A percentile compares a stretch with the other conserved stretches of the same genome.
Evolutionary conservation across 164 flowering plant genomes (phyloP).

Genomic region (Saururus chinensis): DNA sequence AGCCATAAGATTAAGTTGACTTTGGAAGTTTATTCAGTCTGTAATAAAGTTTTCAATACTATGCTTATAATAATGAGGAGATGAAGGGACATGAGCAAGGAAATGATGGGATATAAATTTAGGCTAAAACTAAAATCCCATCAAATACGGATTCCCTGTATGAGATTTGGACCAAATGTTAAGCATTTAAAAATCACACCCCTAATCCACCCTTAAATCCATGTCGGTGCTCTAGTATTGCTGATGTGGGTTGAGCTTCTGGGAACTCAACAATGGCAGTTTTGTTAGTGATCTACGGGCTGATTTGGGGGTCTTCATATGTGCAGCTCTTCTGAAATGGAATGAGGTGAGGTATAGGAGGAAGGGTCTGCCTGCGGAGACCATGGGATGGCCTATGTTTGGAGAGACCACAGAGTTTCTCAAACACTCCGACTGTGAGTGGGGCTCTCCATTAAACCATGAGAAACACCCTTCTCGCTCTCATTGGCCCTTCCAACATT

Average conservation of each 20-base stretch:
- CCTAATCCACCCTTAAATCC: too few relatives aligned
- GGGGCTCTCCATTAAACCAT: slow-evolving; percentile 71
- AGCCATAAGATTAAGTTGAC: too few relatives aligned
- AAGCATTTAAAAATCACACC: too few relatives aligned
- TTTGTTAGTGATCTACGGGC: slow-evolving; percentile 27
- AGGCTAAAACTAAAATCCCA: too few relatives aligned
- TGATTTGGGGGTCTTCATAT: slow-evolving; percentile 36
- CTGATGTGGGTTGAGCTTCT: slow-evolving; percentile 10
- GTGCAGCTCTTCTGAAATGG: slow-evolving; percentile 59
- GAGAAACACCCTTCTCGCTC: slow-evolving; percentile 76
- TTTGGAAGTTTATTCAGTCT: too few relatives aligned
- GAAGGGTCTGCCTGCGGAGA: slow-evolving; percentile 87
- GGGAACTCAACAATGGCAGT: slow-evolving; percentile 47
- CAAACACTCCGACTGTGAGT: slow-evolving; percentile 78
- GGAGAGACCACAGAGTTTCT: slow-evolving; percentile 96
- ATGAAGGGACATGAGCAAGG: too few relatives aligned
- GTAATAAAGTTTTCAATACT: too few relatives aligned
- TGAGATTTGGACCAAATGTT: too few relatives aligned
- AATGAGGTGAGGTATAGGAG: slow-evolving; percentile 69
- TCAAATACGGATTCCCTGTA: too few relatives aligned
- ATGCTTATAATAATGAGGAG: too few relatives aligned
- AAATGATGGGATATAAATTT: too few relatives aligned
- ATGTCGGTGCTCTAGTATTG: too few relatives aligned
- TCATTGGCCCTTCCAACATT: slow-evolving; percentile 63
- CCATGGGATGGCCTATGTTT: slow-evolving; percentile 97